Evolutionary conservation across 1,284 basidiomycete species (phyloP), one percentile per base, ranked within the genome.

Genomic region (Ceraceosorus bombacis): DNA sequence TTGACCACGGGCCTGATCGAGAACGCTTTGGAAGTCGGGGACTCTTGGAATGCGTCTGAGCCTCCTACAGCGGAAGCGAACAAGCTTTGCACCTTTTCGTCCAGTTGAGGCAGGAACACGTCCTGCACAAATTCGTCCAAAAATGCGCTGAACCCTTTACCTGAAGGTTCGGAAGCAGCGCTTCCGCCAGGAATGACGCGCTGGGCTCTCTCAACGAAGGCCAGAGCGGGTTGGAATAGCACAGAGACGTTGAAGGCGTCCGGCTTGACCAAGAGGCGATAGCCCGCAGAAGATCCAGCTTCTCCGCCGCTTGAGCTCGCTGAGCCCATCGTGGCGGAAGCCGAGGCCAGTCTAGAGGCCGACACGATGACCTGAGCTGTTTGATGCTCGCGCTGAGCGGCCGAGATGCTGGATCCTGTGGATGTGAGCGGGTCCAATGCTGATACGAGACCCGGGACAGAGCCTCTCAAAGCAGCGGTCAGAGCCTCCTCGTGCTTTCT

Each of bases 221-320:
- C 81, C 8, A 96, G 80, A 6, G 92, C 94, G 0, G 95, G 94
- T 68, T 90, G 89, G 79, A 98, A 96, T 10, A 99, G 81, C 10
- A 93, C 85, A 54, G 86, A 88, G 55, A 97, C 90, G 79, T 96
- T 92, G 81, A 97, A 97, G 0, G 91, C 89, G 76, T 97, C 89
- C 1, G 95, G 87, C 63, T 86, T 86, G 63, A 96, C 88, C 39
- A 98, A 83, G 17, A 89, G 81, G 36, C 89, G 85, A 80, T 97
- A 92, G 57, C 87, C 87, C 2, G 27, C 27, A 27, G 27, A 27
- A 27, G 27, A 27, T 27, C 27, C 27, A 27, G 27, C 27, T 27
- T 27, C 27, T 53, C 89, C 86, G 6, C 38, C 39, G 27, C 27
- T 27, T 27, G 27, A 27, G 27, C 27, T 27, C 27, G 27, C 27